These are phyloP conservation scores for Proliferodiscus dingleyae DNA, from an alignment of 2,329 filamentous ascomycete genomes.

Conservation along the genomic window DNA sequence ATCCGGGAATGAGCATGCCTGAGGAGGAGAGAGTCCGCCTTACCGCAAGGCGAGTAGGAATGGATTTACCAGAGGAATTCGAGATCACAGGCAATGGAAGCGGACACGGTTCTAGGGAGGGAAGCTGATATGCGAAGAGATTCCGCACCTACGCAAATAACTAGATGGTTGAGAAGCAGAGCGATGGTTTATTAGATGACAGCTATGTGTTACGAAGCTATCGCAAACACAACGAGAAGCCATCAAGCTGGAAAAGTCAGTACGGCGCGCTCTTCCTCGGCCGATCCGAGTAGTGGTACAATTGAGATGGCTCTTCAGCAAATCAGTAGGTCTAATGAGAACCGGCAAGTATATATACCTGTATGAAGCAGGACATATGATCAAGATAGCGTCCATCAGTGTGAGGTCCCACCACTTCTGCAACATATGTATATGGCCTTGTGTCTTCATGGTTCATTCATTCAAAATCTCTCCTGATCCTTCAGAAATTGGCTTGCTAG, in stretches of 20 bases:
- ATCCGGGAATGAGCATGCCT: conserved; percentile 84
- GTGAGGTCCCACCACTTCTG: neutral
- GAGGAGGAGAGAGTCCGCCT: conserved; percentile 79
- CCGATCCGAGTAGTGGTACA: too few relatives aligned
- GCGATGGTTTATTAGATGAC: neutral
- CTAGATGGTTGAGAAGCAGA: neutral
- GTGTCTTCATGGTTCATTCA: too few relatives aligned
- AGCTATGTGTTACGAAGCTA: too few relatives aligned
- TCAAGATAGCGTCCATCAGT: neutral
- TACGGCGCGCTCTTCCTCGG: neutral
- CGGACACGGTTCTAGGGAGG: neutral
- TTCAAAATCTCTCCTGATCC: neutral
- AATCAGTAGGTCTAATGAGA: neutral
- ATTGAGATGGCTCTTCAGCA: too few relatives aligned
- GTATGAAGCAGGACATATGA: neutral
- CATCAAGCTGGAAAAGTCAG: too few relatives aligned
- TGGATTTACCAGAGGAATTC: conserved; percentile 73
- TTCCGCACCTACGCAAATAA: neutral
- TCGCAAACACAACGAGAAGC: neutral
- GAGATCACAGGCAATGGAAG: neutral
- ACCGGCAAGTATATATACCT: neutral
- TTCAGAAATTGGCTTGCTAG: neutral
- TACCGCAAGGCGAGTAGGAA: conserved; percentile 81
- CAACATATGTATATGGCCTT: neutral
- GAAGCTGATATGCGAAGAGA: too few relatives aligned